Base-by-base conservation (phyloP, 1,139 yeast species). In the Blastobotrys buckinghamii region DNA sequence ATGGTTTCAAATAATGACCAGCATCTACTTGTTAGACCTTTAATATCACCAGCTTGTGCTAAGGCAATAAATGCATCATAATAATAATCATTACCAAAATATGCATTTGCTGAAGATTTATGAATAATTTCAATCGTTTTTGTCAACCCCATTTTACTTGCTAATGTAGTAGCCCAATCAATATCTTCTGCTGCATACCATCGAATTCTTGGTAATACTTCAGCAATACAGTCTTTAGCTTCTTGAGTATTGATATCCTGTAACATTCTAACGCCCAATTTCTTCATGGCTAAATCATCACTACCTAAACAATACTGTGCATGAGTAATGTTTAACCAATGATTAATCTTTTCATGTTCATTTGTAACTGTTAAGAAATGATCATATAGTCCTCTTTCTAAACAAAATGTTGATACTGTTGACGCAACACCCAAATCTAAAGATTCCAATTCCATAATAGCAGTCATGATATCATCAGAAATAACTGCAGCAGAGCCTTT, bases 111-210 rank as follows among this genome's bases (percentile, higher is more conserved):
- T 4, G 58, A 53, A n/a, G 58, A 47, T 38, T 54, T 51, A 52
- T 57, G 52, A 17, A 61, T 50, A 10, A 46, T 29, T 8, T 44
- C 46, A 13, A 47, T 52, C 0, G 56, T 50, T 12, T 53, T 54
- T 2, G 48, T 39, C 15, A 76, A 62, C 39, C 69, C 69, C 39
- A 74, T 62, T 48, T 69, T 67, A 38, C 76, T 72, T 56, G 80
- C 76, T 17, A 74, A 71, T 1, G 86, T 77, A 46, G 86, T 68
- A 29, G 84, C 79, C 94, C 95, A 85, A 62, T 85, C 94, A 54
- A 84, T 72, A 58, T 86, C 95, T 59, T 84, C 92, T 57, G 82
- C 82, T 7, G 82, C 77, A 44, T 74, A 43, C 34, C 53, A 48
- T 37, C 79, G 71, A 59, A 74, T 82, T 9, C 67, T 68, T n/a